These are phyloP conservation scores for Geotrichum restrictum DNA, from an alignment of 1,139 yeast genomes.

Conservation along the genomic window DNA sequence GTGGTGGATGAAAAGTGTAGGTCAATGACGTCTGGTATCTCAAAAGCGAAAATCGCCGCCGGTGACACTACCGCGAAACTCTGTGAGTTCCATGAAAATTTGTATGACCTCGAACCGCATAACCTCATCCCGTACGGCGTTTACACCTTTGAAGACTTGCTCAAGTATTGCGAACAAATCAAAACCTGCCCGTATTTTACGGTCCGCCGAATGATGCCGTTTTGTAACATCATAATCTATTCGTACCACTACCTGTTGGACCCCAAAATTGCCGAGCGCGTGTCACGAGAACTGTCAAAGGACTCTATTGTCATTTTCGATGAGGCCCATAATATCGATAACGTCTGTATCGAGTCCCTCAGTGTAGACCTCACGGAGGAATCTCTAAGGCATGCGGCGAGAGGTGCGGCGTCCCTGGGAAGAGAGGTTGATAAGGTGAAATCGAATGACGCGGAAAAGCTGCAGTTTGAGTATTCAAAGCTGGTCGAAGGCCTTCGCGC, in stretches of 20 bases:
- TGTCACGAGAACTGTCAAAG: slow-evolving; percentile 83
- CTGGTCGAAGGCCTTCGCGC: slow-evolving; percentile 84
- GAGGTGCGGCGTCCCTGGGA: slow-evolving; percentile 74
- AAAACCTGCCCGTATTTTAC: slow-evolving; percentile 95
- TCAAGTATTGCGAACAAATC: slow-evolving; percentile 68
- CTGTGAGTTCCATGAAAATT: slow-evolving; percentile 86
- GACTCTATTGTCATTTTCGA: slow-evolving; percentile 93
- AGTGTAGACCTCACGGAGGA: slow-evolving; percentile 87
- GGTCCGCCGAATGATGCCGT: slow-evolving; percentile 95
- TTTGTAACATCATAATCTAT: slow-evolving; percentile 89
- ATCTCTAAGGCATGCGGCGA: slow-evolving; percentile 68
- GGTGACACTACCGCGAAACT: slow-evolving; percentile 58
- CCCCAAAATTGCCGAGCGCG: slow-evolving; percentile 95
- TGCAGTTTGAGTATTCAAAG: slow-evolving; percentile 86
- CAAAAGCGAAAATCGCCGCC: slow-evolving; percentile 60
- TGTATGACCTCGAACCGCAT: slow-evolving; percentile 81
- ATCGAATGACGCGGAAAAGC: slow-evolving; percentile 70
- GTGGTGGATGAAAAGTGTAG: slow-evolving; percentile 96
- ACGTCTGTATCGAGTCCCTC: slow-evolving; percentile 93
- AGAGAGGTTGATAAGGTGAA: slow-evolving; percentile 79
- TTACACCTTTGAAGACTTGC: slow-evolving; percentile 80
- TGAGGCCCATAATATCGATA: slow-evolving; percentile 97
- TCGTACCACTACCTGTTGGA: slow-evolving; percentile 94
- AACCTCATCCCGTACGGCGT: slow-evolving; percentile 89
- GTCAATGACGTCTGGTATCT: slow-evolving; percentile 86